A percentile compares a stretch with the other conserved stretches of the same genome.
Conservation (phyloP, 2,329 filamentous ascomycete species). For the Beauveria asiatica region DNA sequence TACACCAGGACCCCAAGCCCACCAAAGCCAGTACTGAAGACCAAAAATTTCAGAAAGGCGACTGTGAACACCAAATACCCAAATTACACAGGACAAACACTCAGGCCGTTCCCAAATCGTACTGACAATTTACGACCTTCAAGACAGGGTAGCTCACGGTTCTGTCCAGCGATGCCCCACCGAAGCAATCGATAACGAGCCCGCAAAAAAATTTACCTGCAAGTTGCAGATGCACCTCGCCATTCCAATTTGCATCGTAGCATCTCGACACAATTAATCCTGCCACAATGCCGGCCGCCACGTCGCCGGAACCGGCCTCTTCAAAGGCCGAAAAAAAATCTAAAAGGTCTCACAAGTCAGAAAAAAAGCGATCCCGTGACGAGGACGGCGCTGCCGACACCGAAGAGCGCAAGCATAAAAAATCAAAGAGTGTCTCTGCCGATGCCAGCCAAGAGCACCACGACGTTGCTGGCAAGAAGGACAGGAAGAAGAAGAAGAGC, state of each 20-base stretch:
- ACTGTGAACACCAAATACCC: too few species aligned
- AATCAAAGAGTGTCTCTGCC: constrained; percentile 37
- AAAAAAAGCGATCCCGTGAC: constrained; percentile 38
- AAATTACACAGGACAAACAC: too few species aligned
- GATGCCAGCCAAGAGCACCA: constrained; percentile 18
- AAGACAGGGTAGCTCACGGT: not conserved
- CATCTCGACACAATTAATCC: constrained; percentile 11
- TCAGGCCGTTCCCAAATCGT: too few species aligned
- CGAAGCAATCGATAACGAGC: constrained; percentile 15
- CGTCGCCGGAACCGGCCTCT: constrained; percentile 21
- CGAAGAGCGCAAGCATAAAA: constrained; percentile 39
- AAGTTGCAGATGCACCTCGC: not conserved
- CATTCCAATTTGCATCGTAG: not conserved
- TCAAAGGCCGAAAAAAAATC: constrained; percentile 31
- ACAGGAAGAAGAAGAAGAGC: constrained; percentile 24
- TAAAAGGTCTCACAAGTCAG: constrained; percentile 24
- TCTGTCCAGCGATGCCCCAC: not conserved
- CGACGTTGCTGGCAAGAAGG: constrained; percentile 24
- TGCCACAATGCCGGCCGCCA: constrained; percentile 26
- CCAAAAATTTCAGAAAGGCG: too few species aligned
- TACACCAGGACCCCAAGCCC: too few species aligned
- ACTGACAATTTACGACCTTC: too few species aligned
- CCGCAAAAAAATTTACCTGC: constrained; percentile 19
- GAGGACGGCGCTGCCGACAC: constrained; percentile 30
- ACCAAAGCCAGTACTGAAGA: too few species aligned